Evolutionary conservation across 169 alveolate species (phyloP).

Genomic region (Perkinsus olseni): DNA sequence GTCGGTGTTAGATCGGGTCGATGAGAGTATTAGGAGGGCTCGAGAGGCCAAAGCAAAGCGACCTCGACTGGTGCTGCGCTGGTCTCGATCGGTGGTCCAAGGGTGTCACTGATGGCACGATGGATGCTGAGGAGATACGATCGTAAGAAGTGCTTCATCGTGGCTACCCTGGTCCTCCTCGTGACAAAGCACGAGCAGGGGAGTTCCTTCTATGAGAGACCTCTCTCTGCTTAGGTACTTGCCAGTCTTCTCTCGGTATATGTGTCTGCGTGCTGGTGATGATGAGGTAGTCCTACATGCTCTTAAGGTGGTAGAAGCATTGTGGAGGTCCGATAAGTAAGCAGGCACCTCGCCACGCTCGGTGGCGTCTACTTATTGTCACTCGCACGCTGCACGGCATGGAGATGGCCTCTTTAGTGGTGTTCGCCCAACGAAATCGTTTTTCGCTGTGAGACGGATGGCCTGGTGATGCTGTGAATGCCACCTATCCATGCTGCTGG

Average conservation of each 20-base stretch:
- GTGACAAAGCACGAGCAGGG: neutral
- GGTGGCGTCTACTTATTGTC: too few species aligned
- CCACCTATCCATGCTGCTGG: neutral
- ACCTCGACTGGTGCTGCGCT: neutral
- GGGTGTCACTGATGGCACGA: neutral
- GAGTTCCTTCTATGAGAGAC: neutral
- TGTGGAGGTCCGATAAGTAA: neutral
- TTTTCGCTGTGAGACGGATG: too few species aligned
- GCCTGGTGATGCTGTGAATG: too few species aligned
- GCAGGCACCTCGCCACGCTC: too few species aligned
- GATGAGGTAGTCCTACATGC: neutral
- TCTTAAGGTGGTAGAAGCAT: neutral
- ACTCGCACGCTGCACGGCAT: too few species aligned
- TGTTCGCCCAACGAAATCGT: too few species aligned
- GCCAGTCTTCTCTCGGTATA: neutral
- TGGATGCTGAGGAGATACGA: neutral
- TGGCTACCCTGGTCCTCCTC: too few species aligned
- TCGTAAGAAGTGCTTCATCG: neutral
- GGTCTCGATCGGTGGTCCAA: neutral
- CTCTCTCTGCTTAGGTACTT: neutral
- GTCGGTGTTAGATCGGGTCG: neutral
- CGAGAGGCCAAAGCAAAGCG: neutral
- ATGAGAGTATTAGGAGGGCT: neutral
- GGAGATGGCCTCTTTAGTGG: too few species aligned
- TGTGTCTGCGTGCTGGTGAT: neutral